Evolutionary conservation across 2,329 filamentous ascomycete genomes (phyloP).

Genomic region (Cytospora leucostoma): DNA sequence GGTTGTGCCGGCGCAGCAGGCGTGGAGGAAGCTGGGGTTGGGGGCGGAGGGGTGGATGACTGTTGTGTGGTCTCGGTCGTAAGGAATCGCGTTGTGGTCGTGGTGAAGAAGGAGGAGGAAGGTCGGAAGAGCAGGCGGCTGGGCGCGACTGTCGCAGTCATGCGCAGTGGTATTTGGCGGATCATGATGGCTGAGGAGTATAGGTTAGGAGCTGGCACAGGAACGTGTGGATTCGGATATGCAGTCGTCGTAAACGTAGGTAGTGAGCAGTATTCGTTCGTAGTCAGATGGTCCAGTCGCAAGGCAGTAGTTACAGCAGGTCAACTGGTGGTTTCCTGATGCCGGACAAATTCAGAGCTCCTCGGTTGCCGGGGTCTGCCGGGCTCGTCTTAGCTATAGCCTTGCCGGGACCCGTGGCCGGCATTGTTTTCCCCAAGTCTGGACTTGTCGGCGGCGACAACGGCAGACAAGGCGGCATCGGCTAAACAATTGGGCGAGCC

Average conservation of each 20-base stretch:
- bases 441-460: background rate
- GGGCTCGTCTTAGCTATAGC: background rate
- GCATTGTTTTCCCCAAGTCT: background rate
- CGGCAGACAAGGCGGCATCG: background rate
- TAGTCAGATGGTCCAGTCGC: background rate
- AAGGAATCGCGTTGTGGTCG: conserved; percentile 4
- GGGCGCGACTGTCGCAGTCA: conserved; percentile 14
- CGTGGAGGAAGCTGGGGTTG: conserved; percentile 17
- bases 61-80: conserved; percentile 5
- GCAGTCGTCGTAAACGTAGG: background rate
- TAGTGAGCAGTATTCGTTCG: background rate
- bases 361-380: background rate
- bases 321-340: background rate
- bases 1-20: conserved; percentile 20
- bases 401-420: conserved; percentile 7
- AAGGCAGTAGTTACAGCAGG: background rate
- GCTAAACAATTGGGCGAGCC: conserved; percentile 24
- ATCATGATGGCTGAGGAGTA: conserved; percentile 15
- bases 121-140: conserved; percentile 18
- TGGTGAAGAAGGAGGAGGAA: background rate
- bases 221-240: background rate
- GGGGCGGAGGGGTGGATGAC: conserved; percentile 25
- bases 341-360: background rate
- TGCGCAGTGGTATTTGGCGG: conserved; percentile 21
- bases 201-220: background rate